Conservation (phyloP, 495 filamentous ascomycete genomes). For the Aspergillus heteromorphus region DNA sequence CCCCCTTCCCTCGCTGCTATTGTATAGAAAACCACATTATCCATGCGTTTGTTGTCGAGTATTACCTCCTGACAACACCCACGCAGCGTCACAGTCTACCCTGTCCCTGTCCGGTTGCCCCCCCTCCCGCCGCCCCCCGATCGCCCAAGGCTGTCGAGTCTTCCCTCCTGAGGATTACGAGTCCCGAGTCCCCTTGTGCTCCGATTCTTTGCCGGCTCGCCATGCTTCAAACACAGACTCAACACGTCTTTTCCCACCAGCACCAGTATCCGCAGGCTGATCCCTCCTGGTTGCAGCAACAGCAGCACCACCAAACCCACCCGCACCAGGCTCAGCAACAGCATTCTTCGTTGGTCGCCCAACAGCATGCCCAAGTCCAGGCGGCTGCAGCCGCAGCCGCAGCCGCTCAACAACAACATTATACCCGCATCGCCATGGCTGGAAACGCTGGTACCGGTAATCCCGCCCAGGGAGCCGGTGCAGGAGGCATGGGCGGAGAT, state of each 20-base stretch:
- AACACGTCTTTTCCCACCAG: constrained; percentile 70
- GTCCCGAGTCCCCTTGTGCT: constrained; percentile 25
- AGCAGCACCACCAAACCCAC: constrained; percentile 59
- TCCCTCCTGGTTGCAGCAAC: constrained; percentile 66
- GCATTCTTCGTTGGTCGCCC: constrained; percentile 44
- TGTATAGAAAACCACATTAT: constrained; percentile 6
- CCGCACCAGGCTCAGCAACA: constrained; percentile 43
- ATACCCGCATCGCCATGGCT: constrained; percentile 65
- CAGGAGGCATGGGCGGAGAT: constrained; percentile 47
- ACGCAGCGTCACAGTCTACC: constrained; percentile 9
- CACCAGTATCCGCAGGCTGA: constrained; percentile 76
- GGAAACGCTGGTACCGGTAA: constrained; percentile 43
- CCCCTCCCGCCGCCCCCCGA: constrained; percentile 9
- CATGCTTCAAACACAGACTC: constrained; percentile 49
- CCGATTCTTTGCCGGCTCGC: constrained; percentile 28
- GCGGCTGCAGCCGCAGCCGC: constrained; percentile 59
- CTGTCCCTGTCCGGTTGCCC: constrained; percentile 6
- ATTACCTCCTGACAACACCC: constrained; percentile 20
- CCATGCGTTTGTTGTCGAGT: constrained; percentile 19
- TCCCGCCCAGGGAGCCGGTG: constrained; percentile 36
- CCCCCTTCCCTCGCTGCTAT: background rate
- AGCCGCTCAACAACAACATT: constrained; percentile 71
- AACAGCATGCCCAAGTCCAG: constrained; percentile 55
- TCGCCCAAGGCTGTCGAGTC: constrained; percentile 19
- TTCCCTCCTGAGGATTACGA: constrained; percentile 35